A percentile compares a stretch with the other conserved stretches of the same genome.
Evolutionary conservation across 192 early-diverging fungal species (phyloP).

Genomic region (Chytriomyces sp.): DNA sequence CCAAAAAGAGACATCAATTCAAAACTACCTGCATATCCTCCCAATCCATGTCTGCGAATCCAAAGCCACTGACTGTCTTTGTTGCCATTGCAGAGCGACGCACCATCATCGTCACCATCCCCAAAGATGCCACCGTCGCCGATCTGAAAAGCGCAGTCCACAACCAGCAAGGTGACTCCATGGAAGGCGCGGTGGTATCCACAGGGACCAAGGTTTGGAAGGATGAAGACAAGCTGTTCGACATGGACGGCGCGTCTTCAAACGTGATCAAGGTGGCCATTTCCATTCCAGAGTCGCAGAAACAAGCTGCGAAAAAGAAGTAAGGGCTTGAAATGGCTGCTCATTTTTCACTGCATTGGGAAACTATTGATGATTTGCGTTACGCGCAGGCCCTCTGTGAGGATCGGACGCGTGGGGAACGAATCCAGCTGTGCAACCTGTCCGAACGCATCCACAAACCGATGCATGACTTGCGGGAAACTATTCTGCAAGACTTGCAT

Average conservation of each 20-base stretch:
- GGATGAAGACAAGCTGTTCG: background rate
- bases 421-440: background rate
- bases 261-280: background rate
- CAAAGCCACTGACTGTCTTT: constrained; percentile 11
- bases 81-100: background rate
- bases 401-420: background rate
- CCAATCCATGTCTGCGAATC: background rate
- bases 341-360: background rate
- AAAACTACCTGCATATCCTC: too few relatives aligned
- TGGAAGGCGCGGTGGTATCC: background rate
- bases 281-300: background rate
- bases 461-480: background rate
- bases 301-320: background rate
- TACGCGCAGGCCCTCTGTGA: background rate
- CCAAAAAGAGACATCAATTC: too few relatives aligned
- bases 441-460: background rate
- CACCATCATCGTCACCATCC: constrained; percentile 7
- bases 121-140: background rate
- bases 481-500: background rate
- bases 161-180: background rate
- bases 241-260: background rate
- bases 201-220: background rate
- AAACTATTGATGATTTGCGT: background rate
- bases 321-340: background rate
- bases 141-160: background rate